Conservation (phyloP, 495 filamentous ascomycete genomes). For the Lepraria neglecta region DNA sequence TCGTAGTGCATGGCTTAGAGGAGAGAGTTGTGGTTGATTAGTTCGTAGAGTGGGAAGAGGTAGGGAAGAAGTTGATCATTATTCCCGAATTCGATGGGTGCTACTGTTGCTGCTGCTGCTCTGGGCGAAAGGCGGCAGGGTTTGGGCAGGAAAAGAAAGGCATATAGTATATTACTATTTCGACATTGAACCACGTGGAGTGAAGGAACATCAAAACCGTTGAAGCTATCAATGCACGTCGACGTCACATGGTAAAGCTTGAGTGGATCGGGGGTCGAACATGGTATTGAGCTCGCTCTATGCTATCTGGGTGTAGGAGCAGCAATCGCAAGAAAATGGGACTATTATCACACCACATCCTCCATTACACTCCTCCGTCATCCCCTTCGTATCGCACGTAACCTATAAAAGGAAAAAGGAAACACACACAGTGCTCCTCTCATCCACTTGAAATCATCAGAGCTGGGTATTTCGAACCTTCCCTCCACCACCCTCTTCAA, state of each 20-base stretch:
- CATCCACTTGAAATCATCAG: slow-evolving; percentile 8
- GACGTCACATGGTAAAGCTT: background rate
- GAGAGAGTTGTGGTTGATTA: background rate
- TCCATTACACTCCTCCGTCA: slow-evolving; percentile 10
- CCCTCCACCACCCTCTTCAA: background rate
- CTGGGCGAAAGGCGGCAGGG: no score
- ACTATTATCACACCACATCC: slow-evolving; percentile 18
- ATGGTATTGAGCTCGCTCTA: background rate
- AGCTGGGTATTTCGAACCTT: slow-evolving; percentile 24
- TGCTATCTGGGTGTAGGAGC: slow-evolving; percentile 10
- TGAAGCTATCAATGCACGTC: background rate
- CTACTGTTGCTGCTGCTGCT: no score
- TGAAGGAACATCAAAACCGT: no score
- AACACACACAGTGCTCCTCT: slow-evolving; percentile 17
- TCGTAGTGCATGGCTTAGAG: background rate
- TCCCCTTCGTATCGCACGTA: slow-evolving; percentile 9
- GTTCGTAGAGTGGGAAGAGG: no score
- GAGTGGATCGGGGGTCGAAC: background rate
- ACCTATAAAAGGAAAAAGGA: slow-evolving; percentile 7
- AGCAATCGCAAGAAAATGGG: slow-evolving; percentile 2
- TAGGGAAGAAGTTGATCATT: no score
- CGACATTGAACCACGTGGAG: no score
- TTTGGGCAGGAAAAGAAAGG: no score
- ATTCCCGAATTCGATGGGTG: no score
- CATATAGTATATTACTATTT: no score